Base-by-base conservation (phyloP, 495 filamentous ascomycete genomes). In the Xylaria palmicola region DNA sequence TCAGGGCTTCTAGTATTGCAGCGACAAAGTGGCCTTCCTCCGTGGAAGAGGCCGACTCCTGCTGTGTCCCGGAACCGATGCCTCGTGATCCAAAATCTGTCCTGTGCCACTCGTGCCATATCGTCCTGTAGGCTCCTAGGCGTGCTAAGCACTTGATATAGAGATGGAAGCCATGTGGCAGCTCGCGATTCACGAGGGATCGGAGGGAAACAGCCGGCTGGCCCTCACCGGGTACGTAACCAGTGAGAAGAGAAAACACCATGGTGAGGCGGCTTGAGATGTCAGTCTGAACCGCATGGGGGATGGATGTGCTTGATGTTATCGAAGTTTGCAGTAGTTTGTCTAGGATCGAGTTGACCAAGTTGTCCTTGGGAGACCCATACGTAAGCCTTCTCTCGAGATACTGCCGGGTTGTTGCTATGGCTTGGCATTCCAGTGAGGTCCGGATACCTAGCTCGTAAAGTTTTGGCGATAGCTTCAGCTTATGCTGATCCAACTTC, bases 51-150 rank as follows among this genome's bases (percentile, higher is more conserved):
- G 27, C 6, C 2, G 15, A 22, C n/a, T 41, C 13, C 10, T 26
- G 6, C 24, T 39, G 15, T 27, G 19, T 32, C 20, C 3, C 8
- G n/a, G 7, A 3, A 2, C 10, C 10, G 2, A 22, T n/a, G 30
- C 6, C 27, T 34, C 27, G 40, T 10, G 48, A 22, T 1, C 6
- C 8, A 20, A 8, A 40, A 51, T 52, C 26, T 32, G 17, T 51
- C 34, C n/a, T 39, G 13, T 57, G 64, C 62, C 63, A 62, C n/a
- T 68, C 30, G 43, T 68, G 41, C 65, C 68, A 68, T 57, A 72
- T 45, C 1, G 68, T 66, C 34, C 66, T 64, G 29, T 67, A 63
- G 1, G 68, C 68, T 20, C 71, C 66, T 3, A 73, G 54, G 24
- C 62, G 63, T 15, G 63, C 66, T 15, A 73, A 63, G 27, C 58